phyloP scores from a whole-genome alignment of 768 basidiomycete genomes.

The Psilocybe sp. region DNA sequence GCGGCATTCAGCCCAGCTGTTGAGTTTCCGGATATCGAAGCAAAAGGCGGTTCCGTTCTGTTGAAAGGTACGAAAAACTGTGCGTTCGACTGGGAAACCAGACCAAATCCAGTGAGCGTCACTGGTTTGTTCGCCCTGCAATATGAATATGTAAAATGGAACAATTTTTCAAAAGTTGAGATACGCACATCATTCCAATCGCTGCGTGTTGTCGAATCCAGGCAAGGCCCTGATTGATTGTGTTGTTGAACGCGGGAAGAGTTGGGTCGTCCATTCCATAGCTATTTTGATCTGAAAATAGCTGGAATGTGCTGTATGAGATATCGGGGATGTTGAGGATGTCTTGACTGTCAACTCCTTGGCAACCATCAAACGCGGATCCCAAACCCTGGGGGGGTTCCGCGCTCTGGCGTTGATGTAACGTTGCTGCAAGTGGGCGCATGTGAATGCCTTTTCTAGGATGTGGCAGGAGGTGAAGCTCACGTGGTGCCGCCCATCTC shows the following conservation, averaged over 20 bases:
- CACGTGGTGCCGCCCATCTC: constrained; percentile 56
- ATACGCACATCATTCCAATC: constrained; percentile 39
- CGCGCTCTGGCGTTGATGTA: constrained; percentile 40
- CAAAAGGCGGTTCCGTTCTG: constrained; percentile 39
- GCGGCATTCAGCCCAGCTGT: constrained; percentile 35
- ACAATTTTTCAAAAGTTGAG: no score
- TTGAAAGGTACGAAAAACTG: constrained; percentile 64
- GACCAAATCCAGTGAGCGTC: constrained; percentile 53
- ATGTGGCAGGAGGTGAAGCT: constrained; percentile 1
- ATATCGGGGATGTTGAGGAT: constrained; percentile 56
- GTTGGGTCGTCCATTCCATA: constrained; percentile 50
- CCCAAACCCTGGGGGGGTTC: constrained; percentile 33
- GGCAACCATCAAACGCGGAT: constrained; percentile 57
- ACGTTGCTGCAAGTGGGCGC: constrained; percentile 21
- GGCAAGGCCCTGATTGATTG: constrained; percentile 44
- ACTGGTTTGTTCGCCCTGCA: constrained; percentile 54
- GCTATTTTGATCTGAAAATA: constrained; percentile 69
- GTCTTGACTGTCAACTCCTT: constrained; percentile 66
- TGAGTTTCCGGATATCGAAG: constrained; percentile 18
- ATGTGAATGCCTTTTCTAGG: neutral
- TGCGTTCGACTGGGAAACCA: constrained; percentile 55
- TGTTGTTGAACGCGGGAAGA: constrained; percentile 50
- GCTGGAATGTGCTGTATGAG: constrained; percentile 57
- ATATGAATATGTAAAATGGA: no score
- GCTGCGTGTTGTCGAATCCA: constrained; percentile 56